Conservation (phyloP, 164 flowering plant genomes). For the Stephania japonica region DNA sequence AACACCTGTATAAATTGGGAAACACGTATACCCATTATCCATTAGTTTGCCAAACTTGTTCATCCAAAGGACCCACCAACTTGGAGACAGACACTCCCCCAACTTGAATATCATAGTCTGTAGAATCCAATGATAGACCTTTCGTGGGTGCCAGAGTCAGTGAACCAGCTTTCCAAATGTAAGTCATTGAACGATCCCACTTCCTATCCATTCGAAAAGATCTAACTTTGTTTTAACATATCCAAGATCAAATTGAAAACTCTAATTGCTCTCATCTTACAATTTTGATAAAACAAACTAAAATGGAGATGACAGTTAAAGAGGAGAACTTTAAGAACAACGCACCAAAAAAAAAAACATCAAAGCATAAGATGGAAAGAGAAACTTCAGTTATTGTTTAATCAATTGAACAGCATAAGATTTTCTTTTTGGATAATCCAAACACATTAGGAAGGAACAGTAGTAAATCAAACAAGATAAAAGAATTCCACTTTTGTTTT, state of each 20-base stretch:
- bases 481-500: conserved; percentile 34
- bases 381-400: not conserved
- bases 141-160: too few relatives aligned
- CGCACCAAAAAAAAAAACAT: not conserved
- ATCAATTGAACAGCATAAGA: not conserved
- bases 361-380: not conserved
- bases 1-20: not conserved
- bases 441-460: conserved; percentile 10
- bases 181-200: too few relatives aligned
- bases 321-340: not conserved
- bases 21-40: not conserved
- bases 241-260: not conserved
- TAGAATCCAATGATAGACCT: too few relatives aligned
- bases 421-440: conserved; percentile 11
- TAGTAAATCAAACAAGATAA: conserved; percentile 13
- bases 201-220: too few relatives aligned
- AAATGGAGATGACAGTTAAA: not conserved
- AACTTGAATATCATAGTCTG: too few relatives aligned
- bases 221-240: not conserved
- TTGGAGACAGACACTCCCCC: not conserved
- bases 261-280: not conserved
- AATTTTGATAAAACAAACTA: not conserved
- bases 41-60: not conserved
- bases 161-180: too few relatives aligned
- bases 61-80: not conserved